A percentile compares a stretch with the other conserved stretches of the same genome.
These are phyloP conservation scores for Aegilops speltoides DNA, from an alignment of 176 grass and related monocot genomes.

Conservation along the genomic window DNA sequence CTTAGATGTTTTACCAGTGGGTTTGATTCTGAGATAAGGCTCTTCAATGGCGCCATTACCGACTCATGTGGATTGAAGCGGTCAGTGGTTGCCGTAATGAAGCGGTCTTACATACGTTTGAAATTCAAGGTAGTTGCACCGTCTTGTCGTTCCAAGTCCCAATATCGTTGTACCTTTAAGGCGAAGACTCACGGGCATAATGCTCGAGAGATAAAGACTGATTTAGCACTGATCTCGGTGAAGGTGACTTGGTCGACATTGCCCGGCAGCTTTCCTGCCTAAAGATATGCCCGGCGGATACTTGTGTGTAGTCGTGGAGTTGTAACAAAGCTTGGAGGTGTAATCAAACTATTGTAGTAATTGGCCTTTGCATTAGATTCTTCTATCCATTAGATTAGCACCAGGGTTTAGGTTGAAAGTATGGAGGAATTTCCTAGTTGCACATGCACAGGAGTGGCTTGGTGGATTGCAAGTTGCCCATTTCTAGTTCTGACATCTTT, in stretches of 20 bases:
- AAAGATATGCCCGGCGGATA: no score
- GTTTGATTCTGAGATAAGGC: background rate
- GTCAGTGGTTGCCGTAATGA: background rate
- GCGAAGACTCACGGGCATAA: background rate
- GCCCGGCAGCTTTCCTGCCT: no score
- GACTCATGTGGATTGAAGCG: background rate
- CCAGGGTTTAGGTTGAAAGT: background rate
- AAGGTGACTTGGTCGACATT: no score
- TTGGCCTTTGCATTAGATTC: no score
- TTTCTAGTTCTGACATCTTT: no score
- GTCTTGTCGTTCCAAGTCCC: no score
- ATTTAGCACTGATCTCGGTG: no score
- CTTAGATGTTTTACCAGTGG: background rate
- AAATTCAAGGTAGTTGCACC: background rate
- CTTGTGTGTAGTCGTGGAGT: no score
- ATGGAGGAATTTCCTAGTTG: background rate
- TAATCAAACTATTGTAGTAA: no score
- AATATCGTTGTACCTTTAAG: background rate
- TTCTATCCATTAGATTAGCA: background rate
- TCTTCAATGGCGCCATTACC: background rate
- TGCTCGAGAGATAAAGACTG: no score
- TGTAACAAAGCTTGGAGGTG: no score
- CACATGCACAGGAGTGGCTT: background rate
- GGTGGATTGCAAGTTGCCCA: no score
- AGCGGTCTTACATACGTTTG: background rate